These are phyloP conservation scores for Cryoendolithus antarcticus DNA, from an alignment of 2,329 filamentous ascomycete species.

Conservation along the genomic window DNA sequence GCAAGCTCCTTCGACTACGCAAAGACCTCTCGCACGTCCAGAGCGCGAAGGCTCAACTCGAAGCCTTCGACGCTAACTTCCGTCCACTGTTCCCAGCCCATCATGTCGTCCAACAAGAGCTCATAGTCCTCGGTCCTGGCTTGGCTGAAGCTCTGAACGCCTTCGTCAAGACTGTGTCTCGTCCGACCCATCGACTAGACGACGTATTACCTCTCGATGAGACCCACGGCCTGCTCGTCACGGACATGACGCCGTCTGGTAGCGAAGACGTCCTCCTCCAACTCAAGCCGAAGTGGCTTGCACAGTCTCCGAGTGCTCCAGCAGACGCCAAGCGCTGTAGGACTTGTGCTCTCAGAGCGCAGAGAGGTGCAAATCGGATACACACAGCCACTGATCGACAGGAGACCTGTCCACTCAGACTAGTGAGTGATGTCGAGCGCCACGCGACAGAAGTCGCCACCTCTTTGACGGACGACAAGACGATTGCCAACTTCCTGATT, in stretches of 20 bases:
- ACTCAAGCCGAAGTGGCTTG: constrained; percentile 38
- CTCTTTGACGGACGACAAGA: constrained; percentile 13
- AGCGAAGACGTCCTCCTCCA: constrained; percentile 21
- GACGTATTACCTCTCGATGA: constrained; percentile 18
- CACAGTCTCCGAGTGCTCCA: constrained; percentile 34
- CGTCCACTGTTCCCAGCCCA: constrained; percentile 17
- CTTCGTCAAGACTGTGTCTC: constrained; percentile 9
- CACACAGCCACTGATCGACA: constrained; percentile 21
- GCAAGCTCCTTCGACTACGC: constrained; percentile 20
- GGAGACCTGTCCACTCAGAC: constrained; percentile 27
- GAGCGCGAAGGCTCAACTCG: constrained; percentile 15
- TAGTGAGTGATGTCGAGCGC: constrained; percentile 21
- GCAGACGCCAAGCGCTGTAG: constrained; percentile 28
- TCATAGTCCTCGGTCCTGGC: constrained; percentile 13
- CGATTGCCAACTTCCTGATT: constrained; percentile 16
- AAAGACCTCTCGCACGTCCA: constrained; percentile 21
- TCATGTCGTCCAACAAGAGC: constrained; percentile 19
- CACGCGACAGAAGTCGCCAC: constrained; percentile 13
- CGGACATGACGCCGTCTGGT: constrained; percentile 22
- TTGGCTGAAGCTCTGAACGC: constrained; percentile 14
- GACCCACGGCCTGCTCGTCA: constrained; percentile 20
- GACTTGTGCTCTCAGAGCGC: constrained; percentile 33
- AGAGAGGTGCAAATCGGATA: constrained; percentile 15
- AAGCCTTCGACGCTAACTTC: constrained; percentile 17
- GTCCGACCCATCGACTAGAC: constrained; percentile 13